Base-by-base conservation (phyloP, 2,329 filamentous ascomycete genomes). In the Monascus ruber region DNA sequence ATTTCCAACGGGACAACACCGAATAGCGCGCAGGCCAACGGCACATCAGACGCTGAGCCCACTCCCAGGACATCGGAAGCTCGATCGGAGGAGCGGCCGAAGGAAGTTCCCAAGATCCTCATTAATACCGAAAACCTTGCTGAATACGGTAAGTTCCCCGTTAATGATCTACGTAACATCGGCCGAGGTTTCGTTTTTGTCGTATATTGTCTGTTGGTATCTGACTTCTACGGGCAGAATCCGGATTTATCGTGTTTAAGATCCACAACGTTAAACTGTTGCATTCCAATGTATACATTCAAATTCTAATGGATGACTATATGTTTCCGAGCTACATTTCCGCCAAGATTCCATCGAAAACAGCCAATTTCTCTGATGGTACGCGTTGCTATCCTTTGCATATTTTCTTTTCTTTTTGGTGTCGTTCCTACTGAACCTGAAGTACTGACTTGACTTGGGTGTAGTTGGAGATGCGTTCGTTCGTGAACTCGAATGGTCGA, bases 401-500 rank as follows among this genome's bases (percentile, higher is more conserved):
- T 11, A 31, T 33, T 17, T 7, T 8, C n/a, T 33, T 6, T 33
- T 17, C n/a, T n/a, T 33, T 6, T 31, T 31, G 28, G 3, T n/a
- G 28, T 33, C 31, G 10, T 29, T 6, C 10, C 28, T 29, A 6
- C n/a, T 6, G 5, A 2, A 28, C 10, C 6, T 5, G 11, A 5
- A 26, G 26, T 29, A 25, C 11, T 35, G 31, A 39, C 46, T 17
- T 52, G 45, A 66, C 40, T 10, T 6, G 7, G 5, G 31, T 40
- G 9, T 46, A 74, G 70, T 88, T 54, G 88, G 89, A 36, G 91
- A 98, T 63, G 91, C 87, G 39, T 87, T 98, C 64, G 84, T 98
- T 43, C 85, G 91, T 45, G 91, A 98, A 62, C 73, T 98, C n/a
- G 93, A 98, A 47, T 88, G 95, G 52, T 98, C 91, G 3, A 84